A percentile compares a stretch with the other conserved stretches of the same genome.
Evolutionary conservation across 352 stramenopile genomes (phyloP).

Genomic region (Globisporangium spinosum): DNA sequence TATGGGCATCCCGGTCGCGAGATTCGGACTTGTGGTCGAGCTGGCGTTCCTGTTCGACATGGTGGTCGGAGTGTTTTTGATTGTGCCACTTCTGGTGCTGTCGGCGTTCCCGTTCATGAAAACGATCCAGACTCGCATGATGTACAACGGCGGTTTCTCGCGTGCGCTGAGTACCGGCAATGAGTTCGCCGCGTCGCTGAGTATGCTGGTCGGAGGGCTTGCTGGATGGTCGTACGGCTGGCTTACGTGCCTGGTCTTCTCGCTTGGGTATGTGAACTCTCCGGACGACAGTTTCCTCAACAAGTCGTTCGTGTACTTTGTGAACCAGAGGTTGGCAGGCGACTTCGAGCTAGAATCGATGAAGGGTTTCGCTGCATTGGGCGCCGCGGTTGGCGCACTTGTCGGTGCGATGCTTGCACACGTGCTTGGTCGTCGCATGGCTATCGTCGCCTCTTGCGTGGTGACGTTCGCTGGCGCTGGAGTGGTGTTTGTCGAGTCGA

Average conservation of each 20-base stretch:
- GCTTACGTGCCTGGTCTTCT: constrained; percentile 79
- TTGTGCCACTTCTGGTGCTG: constrained; percentile 66
- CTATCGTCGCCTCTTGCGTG: constrained; percentile 54
- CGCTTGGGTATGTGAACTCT: constrained; percentile 78
- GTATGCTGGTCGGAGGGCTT: constrained; percentile 64
- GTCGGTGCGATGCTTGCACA: constrained; percentile 50
- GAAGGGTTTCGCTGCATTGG: constrained; percentile 65
- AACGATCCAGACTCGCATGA: constrained; percentile 88
- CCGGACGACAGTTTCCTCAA: constrained; percentile 74
- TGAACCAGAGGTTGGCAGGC: constrained; percentile 44
- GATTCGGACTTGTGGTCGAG: constrained; percentile 66
- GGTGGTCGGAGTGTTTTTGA: constrained; percentile 71
- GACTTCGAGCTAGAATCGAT: constrained; percentile 62
- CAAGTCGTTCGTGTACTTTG: constrained; percentile 80
- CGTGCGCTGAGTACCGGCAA: constrained; percentile 76
- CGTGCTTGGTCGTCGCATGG: constrained; percentile 56
- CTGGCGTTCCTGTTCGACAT: constrained; percentile 88
- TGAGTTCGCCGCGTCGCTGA: constrained; percentile 77
- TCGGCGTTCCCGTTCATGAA: constrained; percentile 87
- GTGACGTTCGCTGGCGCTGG: constrained; percentile 60
- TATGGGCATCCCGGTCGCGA: constrained; percentile 56
- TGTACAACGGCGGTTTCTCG: constrained; percentile 89
- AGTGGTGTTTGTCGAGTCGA: constrained; percentile 67
- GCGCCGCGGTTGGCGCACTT: constrained; percentile 46
- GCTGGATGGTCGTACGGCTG: constrained; percentile 77